Conservation (phyloP, 495 filamentous ascomycete species). For the Bathelium albidoporum region DNA sequence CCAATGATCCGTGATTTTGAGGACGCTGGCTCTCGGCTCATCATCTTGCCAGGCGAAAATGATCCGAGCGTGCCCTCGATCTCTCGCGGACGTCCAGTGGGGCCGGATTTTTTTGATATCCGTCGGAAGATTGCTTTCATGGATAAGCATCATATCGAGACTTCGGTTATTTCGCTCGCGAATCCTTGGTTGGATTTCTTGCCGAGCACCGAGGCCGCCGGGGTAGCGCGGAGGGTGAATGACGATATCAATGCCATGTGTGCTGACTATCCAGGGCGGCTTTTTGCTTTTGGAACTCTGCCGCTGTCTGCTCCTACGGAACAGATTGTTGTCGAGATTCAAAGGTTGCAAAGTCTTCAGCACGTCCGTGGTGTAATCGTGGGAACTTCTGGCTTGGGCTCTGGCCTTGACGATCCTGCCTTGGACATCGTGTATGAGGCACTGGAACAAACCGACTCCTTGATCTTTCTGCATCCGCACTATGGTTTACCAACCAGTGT, state of each 20-base stretch:
- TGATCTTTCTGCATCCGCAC: constrained; percentile 86
- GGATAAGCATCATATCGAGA: constrained; percentile 68
- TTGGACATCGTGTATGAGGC: constrained; percentile 62
- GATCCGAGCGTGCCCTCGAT: constrained; percentile 46
- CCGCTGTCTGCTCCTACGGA: constrained; percentile 60
- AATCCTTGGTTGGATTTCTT: constrained; percentile 97
- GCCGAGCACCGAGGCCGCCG: constrained; percentile 46
- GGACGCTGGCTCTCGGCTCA: constrained; percentile 47
- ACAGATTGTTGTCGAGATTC: constrained; percentile 54
- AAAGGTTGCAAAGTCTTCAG: constrained; percentile 45
- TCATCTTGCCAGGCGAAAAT: constrained; percentile 64
- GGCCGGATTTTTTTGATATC: constrained; percentile 61
- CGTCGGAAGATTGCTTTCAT: constrained; percentile 74
- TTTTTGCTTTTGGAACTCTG: constrained; percentile 75
- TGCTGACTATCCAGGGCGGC: constrained; percentile 40
- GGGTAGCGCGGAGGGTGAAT: constrained; percentile 59
- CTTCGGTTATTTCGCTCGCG: constrained; percentile 78
- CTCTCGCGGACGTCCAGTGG: constrained; percentile 59
- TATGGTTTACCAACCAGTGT: constrained; percentile 76
- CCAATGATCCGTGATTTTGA: constrained; percentile 69
- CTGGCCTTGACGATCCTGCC: constrained; percentile 67
- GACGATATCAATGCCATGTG: constrained; percentile 65
- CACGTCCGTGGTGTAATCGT: constrained; percentile 79
- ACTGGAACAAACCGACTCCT: constrained; percentile 48
- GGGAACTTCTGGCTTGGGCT: constrained; percentile 72